phyloP scores from a whole-genome alignment of 441 rosid genomes.

The Gossypium trilobum region DNA sequence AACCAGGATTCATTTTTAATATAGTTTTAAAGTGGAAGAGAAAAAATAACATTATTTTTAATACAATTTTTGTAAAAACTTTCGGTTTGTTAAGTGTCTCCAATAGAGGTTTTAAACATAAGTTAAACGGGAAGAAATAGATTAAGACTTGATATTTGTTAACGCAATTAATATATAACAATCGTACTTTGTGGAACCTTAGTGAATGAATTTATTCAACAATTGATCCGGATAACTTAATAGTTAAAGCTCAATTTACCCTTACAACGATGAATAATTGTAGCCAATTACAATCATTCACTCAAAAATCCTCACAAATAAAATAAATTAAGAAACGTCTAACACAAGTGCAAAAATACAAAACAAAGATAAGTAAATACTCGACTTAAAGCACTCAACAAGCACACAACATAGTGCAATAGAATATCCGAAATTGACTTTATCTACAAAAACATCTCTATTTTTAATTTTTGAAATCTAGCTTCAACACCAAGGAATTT shows the following conservation, averaged over 20 bases:
- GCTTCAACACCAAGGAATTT: background rate
- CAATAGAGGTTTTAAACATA: background rate
- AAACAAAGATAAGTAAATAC: background rate
- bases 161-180: no score
- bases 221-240: background rate
- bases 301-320: background rate
- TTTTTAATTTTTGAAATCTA: background rate
- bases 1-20: background rate
- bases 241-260: background rate
- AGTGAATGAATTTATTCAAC: background rate
- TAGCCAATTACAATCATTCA: background rate
- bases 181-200: no score
- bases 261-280: background rate
- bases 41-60: no score
- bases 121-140: no score
- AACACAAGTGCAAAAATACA: background rate
- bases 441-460: background rate
- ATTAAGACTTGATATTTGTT: no score
- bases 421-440: no score
- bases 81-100: background rate
- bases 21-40: background rate
- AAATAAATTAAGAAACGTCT: background rate
- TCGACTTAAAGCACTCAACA: background rate
- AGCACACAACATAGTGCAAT: background rate
- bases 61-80: background rate